Percentiles rank a stretch among this genome's conserved stretches.
These are phyloP conservation scores for Fusarium sp. DNA, from an alignment of 2,329 filamentous ascomycete genomes.

Conservation along the genomic window DNA sequence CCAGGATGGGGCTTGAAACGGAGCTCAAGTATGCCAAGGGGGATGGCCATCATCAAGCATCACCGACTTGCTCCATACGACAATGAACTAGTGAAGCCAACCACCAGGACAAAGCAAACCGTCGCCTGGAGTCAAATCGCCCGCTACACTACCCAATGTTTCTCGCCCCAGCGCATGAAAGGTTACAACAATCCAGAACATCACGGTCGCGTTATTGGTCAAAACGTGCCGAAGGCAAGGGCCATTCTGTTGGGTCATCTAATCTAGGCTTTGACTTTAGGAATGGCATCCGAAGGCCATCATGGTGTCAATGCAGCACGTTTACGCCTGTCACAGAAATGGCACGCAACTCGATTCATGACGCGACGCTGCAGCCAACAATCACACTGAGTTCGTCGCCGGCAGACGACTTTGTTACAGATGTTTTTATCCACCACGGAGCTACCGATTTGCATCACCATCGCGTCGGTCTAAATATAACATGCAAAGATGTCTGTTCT, in stretches of 20 bases:
- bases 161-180: background rate
- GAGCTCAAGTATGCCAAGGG: background rate
- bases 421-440: background rate
- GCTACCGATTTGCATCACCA: slow-evolving; percentile 21
- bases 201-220: background rate
- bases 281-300: slow-evolving; percentile 17
- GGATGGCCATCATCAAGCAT: background rate
- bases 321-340: slow-evolving; percentile 4
- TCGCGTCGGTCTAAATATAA: slow-evolving; percentile 12
- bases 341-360: slow-evolving; percentile 5
- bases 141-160: background rate
- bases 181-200: background rate
- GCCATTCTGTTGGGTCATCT: background rate
- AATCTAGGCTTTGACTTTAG: slow-evolving; percentile 13
- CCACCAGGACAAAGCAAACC: background rate
- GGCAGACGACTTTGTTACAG: slow-evolving; percentile 4
- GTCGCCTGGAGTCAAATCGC: background rate
- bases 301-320: slow-evolving; percentile 11
- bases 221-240: background rate
- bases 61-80: background rate
- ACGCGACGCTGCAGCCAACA: background rate
- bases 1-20: slow-evolving; percentile 1
- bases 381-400: background rate
- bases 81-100: background rate
- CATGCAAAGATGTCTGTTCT: slow-evolving; percentile 11